Evolutionary conservation across 2,329 filamentous ascomycete genomes (phyloP), one percentile per base, ranked within the genome.

Genomic region (Sphaerulina musiva): DNA sequence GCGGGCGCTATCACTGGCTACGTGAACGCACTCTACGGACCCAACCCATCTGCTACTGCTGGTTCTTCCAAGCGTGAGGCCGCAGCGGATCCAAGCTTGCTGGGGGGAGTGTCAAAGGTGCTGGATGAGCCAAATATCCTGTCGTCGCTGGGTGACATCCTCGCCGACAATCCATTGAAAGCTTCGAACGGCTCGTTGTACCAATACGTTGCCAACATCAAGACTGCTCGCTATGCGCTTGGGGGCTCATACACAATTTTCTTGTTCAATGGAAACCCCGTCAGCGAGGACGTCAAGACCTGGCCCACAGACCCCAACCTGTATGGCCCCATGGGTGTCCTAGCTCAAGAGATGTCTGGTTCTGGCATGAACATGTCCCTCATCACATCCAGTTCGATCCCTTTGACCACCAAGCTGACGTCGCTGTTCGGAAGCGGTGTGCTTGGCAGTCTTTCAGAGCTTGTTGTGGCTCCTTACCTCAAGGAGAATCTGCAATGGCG

Each of bases 181-280:
- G 61, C 78, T 46, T 63, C 67, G 2, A 63, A 74, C 11, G 68
- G 68, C 46, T 64, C 65, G n/a, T 81, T 82, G 62, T 77, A 73
- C 12, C 80, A 91, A 63, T 92, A 87, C 81, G 77, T 84, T 39
- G 81, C 80, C 61, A 87, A 87, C 62, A 76, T 91, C 46, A 73
- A 76, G 26, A 79, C 84, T 23, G 74, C 77, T 48, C 84, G 82
- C 57, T 78, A 81, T 57, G 80, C 81, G 1, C 70, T 86, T 2
- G 73, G 78, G 11, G 79, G 78, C 1, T 81, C 84, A 0, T 88
- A 85, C 64, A 75, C 73, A 54, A 73, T 92, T 38, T 80, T 83
- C 64, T 74, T 91, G 54, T 91, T 89, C 70, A 66, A 89, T 2
- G 86, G 83, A 0, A 64, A 75, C 2, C 74, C 64, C 20, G 54